Base-by-base conservation (phyloP, 495 filamentous ascomycete genomes). In the Penicillium parvum region DNA sequence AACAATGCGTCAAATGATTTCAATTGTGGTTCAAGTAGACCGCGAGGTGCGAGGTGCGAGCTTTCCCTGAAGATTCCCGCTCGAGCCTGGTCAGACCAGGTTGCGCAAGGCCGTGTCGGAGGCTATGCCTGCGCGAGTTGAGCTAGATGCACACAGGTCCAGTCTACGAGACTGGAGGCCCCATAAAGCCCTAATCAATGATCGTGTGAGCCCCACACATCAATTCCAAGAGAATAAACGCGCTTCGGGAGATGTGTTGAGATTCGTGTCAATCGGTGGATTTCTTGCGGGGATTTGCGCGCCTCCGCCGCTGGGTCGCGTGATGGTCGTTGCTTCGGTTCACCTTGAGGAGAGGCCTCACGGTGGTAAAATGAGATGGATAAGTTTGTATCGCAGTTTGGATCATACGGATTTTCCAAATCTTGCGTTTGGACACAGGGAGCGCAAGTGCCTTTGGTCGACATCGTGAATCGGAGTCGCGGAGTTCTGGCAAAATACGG, bases 151-250 rank as follows among this genome's bases (percentile, higher is more conserved):
- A 57, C 35, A 55, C 32, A 35, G 42, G 30, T 53, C 35, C 37
- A 32, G 45, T 40, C 27, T 45, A 38, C 53, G 39, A 37, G 33
- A 37, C 30, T 23, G 42, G 38, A 50, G 40, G 52, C 61, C 65
- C 63, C 47, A 59, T 66, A 49, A 40, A 40, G 37, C 37, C 48
- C 32, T 43, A 22, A 50, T 47, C 26, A n/a, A 42, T 28, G 21
- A n/a, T 1, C 23, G 12, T 15, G 14, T 22, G 35, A 8, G 17
- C 7, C 18, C 12, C 19, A 16, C n/a, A n/a, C n/a, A n/a, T n/a
- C n/a, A n/a, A n/a, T n/a, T n/a, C n/a, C n/a, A n/a, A n/a, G n/a
- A n/a, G n/a, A n/a, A n/a, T n/a, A n/a, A n/a, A n/a, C n/a, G n/a
- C n/a, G n/a, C n/a, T n/a, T n/a, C n/a, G 32, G 38, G 9, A 12